Base-by-base conservation (phyloP, 768 basidiomycete genomes). In the Dendrothele bispora region DNA sequence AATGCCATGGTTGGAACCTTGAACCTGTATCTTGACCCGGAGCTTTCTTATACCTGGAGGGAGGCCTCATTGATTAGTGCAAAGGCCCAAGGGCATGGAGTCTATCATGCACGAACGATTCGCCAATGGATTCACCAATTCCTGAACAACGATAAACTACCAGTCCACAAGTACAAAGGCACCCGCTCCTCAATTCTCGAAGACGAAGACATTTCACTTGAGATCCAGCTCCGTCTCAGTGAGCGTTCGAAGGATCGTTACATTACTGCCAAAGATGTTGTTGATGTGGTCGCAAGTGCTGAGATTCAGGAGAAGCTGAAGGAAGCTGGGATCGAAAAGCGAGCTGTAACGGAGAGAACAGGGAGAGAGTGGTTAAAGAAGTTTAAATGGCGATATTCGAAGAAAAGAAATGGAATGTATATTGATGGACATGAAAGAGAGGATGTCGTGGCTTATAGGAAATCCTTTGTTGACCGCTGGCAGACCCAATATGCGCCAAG, bases 341-440 rank as follows among this genome's bases (percentile, higher is more conserved):
- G 44, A 4, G 43, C 39, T 6, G 63, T 68, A 41, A 56, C 55
- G 14, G 44, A 51, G 2, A 11, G 40, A 5, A 72, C 66, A 2
- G 68, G 69, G 12, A 41, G 39, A 7, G 35, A 50, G 1, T 73
- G 67, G 69, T 52, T 79, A 2, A 43, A 61, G 4, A 64, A 57
- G 8, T 32, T 73, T 8, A 62, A 56, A 1, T 72, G 60, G 54
- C 57, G 55, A 2, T 74, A 63, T 46, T 25, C 36, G 1, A 36
- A 52, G 14, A 57, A 58, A 26, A 46, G 56, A 18, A 68, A 64
- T 22, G 70, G 67, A 0, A 64, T 65, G 61, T 74, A 71, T 35
- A 53, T 67, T 38, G 70, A 72, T 54, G 65, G 72, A 0, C 71
- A 73, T 56, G 65, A 72, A 40, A 32, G 58, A 0, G 57, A 61